Conservation (phyloP, 2,329 filamentous ascomycete genomes). For the Colletotrichum ledebouriae region DNA sequence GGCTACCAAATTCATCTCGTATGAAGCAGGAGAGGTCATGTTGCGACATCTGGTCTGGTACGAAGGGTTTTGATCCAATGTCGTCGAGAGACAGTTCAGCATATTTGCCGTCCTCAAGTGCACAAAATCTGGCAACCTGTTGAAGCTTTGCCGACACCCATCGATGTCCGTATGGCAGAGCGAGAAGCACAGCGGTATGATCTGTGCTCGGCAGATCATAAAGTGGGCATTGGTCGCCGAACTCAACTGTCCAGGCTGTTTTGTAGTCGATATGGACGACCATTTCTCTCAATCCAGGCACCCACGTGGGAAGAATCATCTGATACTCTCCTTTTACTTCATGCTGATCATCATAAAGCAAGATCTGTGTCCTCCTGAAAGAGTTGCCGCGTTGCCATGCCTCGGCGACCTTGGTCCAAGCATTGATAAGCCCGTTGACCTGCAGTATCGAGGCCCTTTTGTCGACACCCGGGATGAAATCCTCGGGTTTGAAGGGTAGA, state of each 20-base stretch:
- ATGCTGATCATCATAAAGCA: slow-evolving; percentile 48
- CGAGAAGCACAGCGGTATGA: slow-evolving; percentile 61
- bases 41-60: slow-evolving; percentile 44
- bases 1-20: slow-evolving; percentile 52
- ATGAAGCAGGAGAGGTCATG: slow-evolving; percentile 52
- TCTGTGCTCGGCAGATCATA: slow-evolving; percentile 49
- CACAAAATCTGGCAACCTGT: slow-evolving; percentile 60
- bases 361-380: slow-evolving; percentile 43
- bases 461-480: slow-evolving; percentile 55
- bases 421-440: slow-evolving; percentile 57
- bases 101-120: slow-evolving; percentile 31
- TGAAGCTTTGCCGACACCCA: slow-evolving; percentile 54
- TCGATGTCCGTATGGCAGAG: slow-evolving; percentile 63
- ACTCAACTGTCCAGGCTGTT: slow-evolving; percentile 54
- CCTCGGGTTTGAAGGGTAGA: slow-evolving; percentile 70
- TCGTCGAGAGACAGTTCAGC: slow-evolving; percentile 47
- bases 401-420: slow-evolving; percentile 61
- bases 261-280: slow-evolving; percentile 56
- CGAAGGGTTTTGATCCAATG: slow-evolving; percentile 50
- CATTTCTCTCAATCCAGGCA: slow-evolving; percentile 56
- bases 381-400: slow-evolving; percentile 57
- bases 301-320: slow-evolving; percentile 57
- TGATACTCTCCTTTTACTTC: slow-evolving; percentile 54
- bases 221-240: slow-evolving; percentile 44
- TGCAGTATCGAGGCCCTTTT: slow-evolving; percentile 52